Evolutionary conservation across 768 basidiomycete species (phyloP).

Genomic region (Pleurotus eryngii): DNA sequence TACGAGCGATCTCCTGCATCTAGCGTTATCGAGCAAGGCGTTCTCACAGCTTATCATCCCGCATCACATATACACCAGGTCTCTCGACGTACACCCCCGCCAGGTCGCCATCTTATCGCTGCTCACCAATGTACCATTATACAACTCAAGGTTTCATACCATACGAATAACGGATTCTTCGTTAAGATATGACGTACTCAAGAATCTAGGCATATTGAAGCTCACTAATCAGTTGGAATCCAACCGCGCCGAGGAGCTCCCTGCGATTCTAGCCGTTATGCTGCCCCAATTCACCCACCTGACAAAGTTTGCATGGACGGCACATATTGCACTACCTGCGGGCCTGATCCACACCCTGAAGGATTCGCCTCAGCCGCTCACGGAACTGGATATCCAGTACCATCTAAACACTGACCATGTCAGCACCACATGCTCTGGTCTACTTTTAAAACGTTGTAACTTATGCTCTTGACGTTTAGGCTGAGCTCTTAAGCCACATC

Average conservation of each 20-base stretch:
- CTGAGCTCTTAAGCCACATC: background rate
- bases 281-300: background rate
- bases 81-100: background rate
- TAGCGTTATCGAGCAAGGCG: background rate
- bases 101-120: background rate
- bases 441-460: background rate
- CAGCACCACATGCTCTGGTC: background rate
- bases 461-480: background rate
- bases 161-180: background rate
- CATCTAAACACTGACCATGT: background rate
- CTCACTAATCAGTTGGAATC: background rate
- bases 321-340: background rate
- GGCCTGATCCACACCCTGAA: background rate
- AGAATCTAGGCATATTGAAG: background rate
- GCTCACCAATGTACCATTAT: background rate
- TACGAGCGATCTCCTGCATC: background rate
- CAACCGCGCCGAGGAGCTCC: background rate
- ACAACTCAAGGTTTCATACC: background rate
- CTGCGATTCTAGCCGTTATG: background rate
- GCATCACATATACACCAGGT: constrained; percentile 1
- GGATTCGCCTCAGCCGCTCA: background rate
- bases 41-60: background rate
- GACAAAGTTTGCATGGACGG: background rate
- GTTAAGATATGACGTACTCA: background rate
- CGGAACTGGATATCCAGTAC: background rate